Evolutionary conservation across 2,329 filamentous ascomycete species (phyloP), one percentile per base, ranked within the genome.

Genomic region (Colletotrichum orbiculare): DNA sequence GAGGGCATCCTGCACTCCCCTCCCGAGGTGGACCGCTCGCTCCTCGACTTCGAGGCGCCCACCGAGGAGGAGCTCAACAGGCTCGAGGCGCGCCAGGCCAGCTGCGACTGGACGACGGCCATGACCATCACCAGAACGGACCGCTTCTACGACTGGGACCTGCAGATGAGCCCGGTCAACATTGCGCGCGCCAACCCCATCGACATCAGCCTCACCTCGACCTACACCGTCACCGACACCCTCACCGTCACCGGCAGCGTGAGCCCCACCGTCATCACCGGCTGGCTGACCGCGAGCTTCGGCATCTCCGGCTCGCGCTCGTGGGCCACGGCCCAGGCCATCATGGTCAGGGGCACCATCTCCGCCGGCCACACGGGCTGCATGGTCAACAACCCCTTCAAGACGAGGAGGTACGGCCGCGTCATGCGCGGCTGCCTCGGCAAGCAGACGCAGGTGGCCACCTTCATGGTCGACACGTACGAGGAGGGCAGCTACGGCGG

Each of bases 321-420:
- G 15, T 61, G 58, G 58, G 39, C 58, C 8, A 62, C 59, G 17
- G 43, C 46, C 39, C 45, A 54, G 37, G 45, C 59, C 37, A 38
- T 62, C 33, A 56, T 48, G 9, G 52, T 62, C 45, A 43, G 11
- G 17, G 59, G 59, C n/a, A 55, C 53, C 34, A 42, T 62, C 10
- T 43, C 41, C 37, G 35, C 53, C 34, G 33, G 52, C 12, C 39
- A 63, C 38, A 57, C 60, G 8, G 53, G 60, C 13, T 53, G 52
- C 38, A 43, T 56, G 53, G 42, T 63, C 39, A 63, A 42, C 60
- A 63, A 57, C 15, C 53, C 53, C 33, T 63, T 48, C 53, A 63
- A 56, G 46, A 57, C 46, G 15, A 48, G 60, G 15, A 48, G 60
- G 17, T 63, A 63, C 6, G 60, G 60, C 34, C 60, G 54, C 33